Conservation (phyloP, 495 filamentous ascomycete species). For the Lasiosphaeria hispida region DNA sequence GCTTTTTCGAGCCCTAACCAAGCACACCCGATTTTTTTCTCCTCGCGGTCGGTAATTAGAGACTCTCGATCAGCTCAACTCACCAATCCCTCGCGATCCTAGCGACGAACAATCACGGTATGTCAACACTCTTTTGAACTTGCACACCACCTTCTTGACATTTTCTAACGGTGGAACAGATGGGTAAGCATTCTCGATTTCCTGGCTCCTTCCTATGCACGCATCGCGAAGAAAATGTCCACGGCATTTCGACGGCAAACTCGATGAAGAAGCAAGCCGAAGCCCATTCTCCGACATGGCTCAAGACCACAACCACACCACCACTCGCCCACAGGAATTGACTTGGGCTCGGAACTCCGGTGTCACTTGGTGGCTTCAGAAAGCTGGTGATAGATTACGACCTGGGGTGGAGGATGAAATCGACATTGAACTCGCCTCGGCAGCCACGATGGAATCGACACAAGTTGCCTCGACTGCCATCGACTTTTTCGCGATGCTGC, state of each 20-base stretch:
- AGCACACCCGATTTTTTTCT: constrained; percentile 36
- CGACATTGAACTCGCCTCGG: neutral
- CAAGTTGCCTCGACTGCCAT: no score
- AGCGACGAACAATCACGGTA: constrained; percentile 43
- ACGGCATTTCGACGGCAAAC: constrained; percentile 7
- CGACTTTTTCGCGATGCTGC: neutral
- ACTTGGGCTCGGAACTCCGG: neutral
- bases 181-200: constrained; percentile 47
- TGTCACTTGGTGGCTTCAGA: no score
- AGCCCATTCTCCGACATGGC: no score
- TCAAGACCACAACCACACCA: no score
- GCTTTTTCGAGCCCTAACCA: constrained; percentile 36
- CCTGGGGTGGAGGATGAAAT: no score
- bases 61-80: constrained; percentile 29
- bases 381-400: no score
- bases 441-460: neutral
- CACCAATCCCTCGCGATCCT: constrained; percentile 31
- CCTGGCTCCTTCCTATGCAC: constrained; percentile 1
- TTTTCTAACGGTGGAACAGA: constrained; percentile 37
- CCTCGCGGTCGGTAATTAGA: constrained; percentile 33
- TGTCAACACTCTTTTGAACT: constrained; percentile 20
- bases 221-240: constrained; percentile 3
- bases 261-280: no score
- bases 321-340: neutral
- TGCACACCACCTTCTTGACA: neutral